A percentile compares a stretch with the other conserved stretches of the same genome.
Conservation (phyloP, 768 basidiomycete genomes). For the Asterophora lycoperdoides region DNA sequence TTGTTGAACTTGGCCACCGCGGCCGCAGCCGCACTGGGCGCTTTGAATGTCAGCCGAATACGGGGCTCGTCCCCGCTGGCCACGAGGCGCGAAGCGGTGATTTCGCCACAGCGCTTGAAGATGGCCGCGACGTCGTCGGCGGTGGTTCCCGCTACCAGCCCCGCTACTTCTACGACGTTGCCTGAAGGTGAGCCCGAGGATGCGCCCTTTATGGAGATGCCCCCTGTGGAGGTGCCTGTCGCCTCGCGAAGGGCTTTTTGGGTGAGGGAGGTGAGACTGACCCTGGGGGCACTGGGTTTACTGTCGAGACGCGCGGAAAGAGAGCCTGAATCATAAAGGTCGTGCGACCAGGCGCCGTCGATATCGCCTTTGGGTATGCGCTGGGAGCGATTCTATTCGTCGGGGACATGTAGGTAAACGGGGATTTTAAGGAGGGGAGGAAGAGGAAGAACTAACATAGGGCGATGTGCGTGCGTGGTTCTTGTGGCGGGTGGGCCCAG, state of each 20-base stretch:
- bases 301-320: conserved; percentile 55
- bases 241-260: conserved; percentile 66
- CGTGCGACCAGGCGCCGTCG: conserved; percentile 68
- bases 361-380: conserved; percentile 62
- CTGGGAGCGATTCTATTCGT: conserved; percentile 42
- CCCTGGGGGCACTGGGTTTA: conserved; percentile 43
- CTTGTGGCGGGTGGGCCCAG: conserved; percentile 47
- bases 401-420: neutral
- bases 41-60: conserved; percentile 74
- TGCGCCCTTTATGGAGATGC: conserved; percentile 67
- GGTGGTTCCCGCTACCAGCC: conserved; percentile 72
- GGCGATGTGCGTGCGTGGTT: conserved; percentile 36
- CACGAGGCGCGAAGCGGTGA: conserved; percentile 44
- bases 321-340: conserved; percentile 60
- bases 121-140: conserved; percentile 83
- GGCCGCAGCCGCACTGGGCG: conserved; percentile 52
- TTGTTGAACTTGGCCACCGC: conserved; percentile 76
- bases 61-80: conserved; percentile 38
- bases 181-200: conserved; percentile 38
- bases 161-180: conserved; percentile 72
- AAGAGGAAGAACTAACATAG: conserved; percentile 44
- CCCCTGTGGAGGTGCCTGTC: conserved; percentile 28
- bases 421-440: conserved; percentile 11
- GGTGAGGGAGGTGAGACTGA: conserved; percentile 46
- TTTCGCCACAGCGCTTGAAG: conserved; percentile 74